Base-by-base conservation (phyloP, 495 filamentous ascomycete genomes). In the Penicillium paxilli region DNA sequence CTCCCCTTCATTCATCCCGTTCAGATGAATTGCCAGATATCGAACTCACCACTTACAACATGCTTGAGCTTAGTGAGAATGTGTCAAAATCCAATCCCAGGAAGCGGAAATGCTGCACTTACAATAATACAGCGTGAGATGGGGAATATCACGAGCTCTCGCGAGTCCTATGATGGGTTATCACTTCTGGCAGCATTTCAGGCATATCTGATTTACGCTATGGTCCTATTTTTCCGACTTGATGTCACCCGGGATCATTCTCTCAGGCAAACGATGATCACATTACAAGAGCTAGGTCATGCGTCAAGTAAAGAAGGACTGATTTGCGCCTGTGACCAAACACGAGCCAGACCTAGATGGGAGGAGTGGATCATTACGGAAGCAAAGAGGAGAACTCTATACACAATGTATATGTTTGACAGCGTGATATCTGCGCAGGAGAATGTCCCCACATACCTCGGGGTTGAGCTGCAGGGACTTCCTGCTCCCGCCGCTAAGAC, bases 381-480 rank as follows among this genome's bases (percentile, higher is more conserved):
- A 48, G 61, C 77, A 12, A 80, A 75, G 41, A 61, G 75, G 23
- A 70, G 78, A 4, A 74, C 78, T 24, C 38, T 80, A 0, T 80
- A 66, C 49, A 65, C 69, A 4, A 78, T 79, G 76, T 80, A 80
- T 46, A 67, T 80, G 20, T 75, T 80, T 41, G 72, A 76, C 41
- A 75, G 70, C 33, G 58, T 79, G 2, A 65, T 77, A 11, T 74
- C 65, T 4, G 42, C 67, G 0, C 70, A 72, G 26, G 70, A 78
- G 37, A 70, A 61, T 19, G 54, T 79, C 23, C 77, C 73, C 17
- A 76, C 72, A 1, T 78, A 76, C 50, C 62, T 80, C 7, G 75
- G 68, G 4, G 73, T 64, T 5, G 76, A 79, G 46, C 56, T 80
- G 16, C 56, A 48, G 22, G 71, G 70, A 0, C 55, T 80, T 33